Base-by-base conservation (phyloP, 108 stramenopile genomes). In the Fragilariopsis cylindrus region DNA sequence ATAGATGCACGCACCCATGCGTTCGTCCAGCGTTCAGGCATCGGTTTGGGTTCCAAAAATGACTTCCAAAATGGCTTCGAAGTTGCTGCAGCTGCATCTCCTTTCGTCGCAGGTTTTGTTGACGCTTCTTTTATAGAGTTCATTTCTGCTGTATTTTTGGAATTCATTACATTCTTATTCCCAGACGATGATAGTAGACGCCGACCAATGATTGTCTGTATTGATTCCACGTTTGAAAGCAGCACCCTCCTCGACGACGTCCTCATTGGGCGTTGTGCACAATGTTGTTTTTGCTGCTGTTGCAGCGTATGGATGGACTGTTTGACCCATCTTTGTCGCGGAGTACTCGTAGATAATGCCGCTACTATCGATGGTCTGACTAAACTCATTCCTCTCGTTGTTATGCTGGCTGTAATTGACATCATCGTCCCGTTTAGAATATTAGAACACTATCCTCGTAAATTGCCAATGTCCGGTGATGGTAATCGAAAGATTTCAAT, bases 21-120 rank as follows among this genome's bases (percentile, higher is more conserved):
- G 2, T 81, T 65, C 3, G 92, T 90, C 42, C 79, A 68, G 41
- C 87, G 70, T n/a, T 82, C 78, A 12, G 94, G 94, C 84, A 95
- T 95, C 13, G 75, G 74, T 65, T 93, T 91, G 3, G 89, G 92
- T 39, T 75, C 88, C 7, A 92, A 48, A 58, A 88, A 93, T 43
- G 75, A 46, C 40, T 81, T 66, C 57, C 87, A 74, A 60, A 60
- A 60, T 30, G 30, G 30, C 30, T 30, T 30, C 30, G 30, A 30
- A 30, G 30, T 30, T 30, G 30, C 30, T 30, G 30, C 30, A 21
- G 16, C 21, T 4, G 58, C 30, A 60, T 41, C 16, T 30, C 39
- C 12, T 40, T 21, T 12, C 58, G 55, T 19, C 55, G 21, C 50
- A 52, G 50, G 21, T 30, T 21, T 41, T 30, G 58, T 11, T 40